phyloP scores from a whole-genome alignment of 805 yeast species.

The Candida palmyrensis region DNA sequence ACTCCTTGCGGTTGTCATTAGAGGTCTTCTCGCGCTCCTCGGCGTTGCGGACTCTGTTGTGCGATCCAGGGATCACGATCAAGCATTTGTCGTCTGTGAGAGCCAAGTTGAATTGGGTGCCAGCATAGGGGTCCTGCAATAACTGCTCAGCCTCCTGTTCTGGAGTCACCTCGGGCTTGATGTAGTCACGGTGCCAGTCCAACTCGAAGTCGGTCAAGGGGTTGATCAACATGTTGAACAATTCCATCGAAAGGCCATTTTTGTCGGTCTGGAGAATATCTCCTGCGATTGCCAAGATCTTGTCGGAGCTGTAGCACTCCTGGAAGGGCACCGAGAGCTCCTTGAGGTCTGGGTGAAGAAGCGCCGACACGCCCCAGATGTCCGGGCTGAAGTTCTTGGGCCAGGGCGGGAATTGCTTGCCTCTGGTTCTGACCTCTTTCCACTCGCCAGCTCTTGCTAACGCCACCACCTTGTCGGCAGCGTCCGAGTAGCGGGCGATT shows the following conservation, averaged over 20 bases:
- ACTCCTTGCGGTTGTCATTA: conserved; percentile 25
- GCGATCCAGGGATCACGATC: conserved; percentile 46
- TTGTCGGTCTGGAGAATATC: conserved; percentile 39
- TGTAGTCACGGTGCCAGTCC: conserved; percentile 50
- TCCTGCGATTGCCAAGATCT: conserved; percentile 32
- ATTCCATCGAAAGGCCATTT: conserved; percentile 39
- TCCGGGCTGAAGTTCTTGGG: conserved; percentile 45
- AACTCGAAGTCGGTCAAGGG: conserved; percentile 49
- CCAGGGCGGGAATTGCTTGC: conserved; percentile 58
- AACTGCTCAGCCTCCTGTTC: conserved; percentile 41
- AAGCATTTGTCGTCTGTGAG: conserved; percentile 42
- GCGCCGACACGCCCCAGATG: conserved; percentile 48
- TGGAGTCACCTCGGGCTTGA: conserved; percentile 40
- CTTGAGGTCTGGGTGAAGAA: conserved; percentile 42
- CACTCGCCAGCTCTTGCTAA: conserved; percentile 44
- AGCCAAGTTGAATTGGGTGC: conserved; percentile 49
- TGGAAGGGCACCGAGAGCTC: conserved; percentile 34
- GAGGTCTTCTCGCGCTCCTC: conserved; percentile 39
- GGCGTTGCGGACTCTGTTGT: conserved; percentile 38
- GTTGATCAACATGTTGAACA: conserved; percentile 48
- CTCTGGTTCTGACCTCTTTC: conserved; percentile 45
- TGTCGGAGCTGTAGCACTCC: conserved; percentile 33
- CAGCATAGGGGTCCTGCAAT: conserved; percentile 36
- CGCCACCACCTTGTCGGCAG: conserved; percentile 33
- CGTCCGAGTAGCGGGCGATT: conserved; percentile 26